Percentiles rank a stretch among this genome's conserved stretches.
Conservation (phyloP, 108 stramenopile genomes). For the Pseudonitzschia pungens region DNA sequence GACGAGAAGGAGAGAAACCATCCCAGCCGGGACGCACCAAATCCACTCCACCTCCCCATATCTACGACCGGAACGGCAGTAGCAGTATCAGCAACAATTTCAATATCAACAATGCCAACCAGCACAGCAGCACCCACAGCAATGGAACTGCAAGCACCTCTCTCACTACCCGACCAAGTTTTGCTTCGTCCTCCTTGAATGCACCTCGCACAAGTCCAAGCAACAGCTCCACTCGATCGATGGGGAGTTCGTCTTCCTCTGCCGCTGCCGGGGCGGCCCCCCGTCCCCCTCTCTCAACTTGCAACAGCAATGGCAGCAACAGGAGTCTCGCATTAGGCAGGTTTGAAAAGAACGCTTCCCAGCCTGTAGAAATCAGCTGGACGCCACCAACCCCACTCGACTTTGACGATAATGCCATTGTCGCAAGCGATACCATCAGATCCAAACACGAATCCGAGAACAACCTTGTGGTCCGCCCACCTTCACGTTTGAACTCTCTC, state of each 20-base stretch:
- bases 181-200: not conserved
- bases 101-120: not conserved
- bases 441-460: not conserved
- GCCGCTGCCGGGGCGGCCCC: not conserved
- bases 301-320: not conserved
- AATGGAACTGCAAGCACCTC: not conserved
- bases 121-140: slow-evolving; percentile 3
- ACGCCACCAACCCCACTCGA: not conserved
- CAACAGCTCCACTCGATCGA: not conserved
- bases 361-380: slow-evolving; percentile 1
- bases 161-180: slow-evolving; percentile 6
- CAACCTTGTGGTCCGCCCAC: not conserved
- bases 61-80: not conserved
- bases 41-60: not conserved
- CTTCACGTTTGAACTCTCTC: not conserved
- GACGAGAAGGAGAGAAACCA: not conserved
- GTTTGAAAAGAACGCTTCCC: not conserved
- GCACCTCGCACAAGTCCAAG: not conserved
- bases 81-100: slow-evolving; percentile 10
- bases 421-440: not conserved
- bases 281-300: not conserved
- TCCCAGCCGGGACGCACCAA: not conserved
- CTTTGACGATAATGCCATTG: not conserved
- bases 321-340: not conserved
- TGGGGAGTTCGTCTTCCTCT: slow-evolving; percentile 4